These are phyloP conservation scores for Mycena crocata DNA, from an alignment of 768 basidiomycete species.

Conservation along the genomic window DNA sequence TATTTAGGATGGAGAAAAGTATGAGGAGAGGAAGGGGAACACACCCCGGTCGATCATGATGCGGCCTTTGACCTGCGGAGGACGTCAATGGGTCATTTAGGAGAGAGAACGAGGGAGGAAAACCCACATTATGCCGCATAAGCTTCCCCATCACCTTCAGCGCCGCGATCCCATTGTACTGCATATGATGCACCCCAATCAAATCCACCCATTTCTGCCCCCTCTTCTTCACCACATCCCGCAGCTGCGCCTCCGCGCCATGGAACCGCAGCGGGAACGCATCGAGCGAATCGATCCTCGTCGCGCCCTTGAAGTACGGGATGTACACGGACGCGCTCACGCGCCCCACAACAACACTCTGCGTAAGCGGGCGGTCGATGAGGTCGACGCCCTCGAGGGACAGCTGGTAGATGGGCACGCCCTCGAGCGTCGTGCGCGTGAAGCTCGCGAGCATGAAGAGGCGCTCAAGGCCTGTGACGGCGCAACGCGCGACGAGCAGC, in stretches of 20 bases:
- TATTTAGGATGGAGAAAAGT: neutral
- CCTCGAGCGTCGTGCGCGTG: slow-evolving; percentile 48
- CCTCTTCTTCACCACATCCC: slow-evolving; percentile 53
- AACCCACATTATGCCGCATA: slow-evolving; percentile 64
- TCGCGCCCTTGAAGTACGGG: slow-evolving; percentile 59
- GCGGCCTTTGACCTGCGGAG: slow-evolving; percentile 59
- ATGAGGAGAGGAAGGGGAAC: slow-evolving; percentile 25
- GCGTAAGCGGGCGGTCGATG: slow-evolving; percentile 49
- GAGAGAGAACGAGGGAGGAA: neutral
- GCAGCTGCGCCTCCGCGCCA: slow-evolving; percentile 53
- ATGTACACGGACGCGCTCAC: slow-evolving; percentile 55
- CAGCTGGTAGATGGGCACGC: slow-evolving; percentile 55
- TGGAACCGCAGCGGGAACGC: slow-evolving; percentile 67
- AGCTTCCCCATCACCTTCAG: slow-evolving; percentile 47
- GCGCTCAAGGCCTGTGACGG: slow-evolving; percentile 64
- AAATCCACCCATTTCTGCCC: slow-evolving; percentile 68
- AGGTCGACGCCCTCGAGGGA: slow-evolving; percentile 64
- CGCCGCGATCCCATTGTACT: slow-evolving; percentile 66
- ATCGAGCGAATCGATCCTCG: slow-evolving; percentile 61
- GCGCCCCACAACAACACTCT: slow-evolving; percentile 52
- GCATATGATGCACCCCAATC: slow-evolving; percentile 68
- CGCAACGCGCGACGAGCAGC: slow-evolving; percentile 62
- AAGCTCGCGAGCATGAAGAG: slow-evolving; percentile 59
- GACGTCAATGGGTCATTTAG: neutral
- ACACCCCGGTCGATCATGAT: slow-evolving; percentile 72